These are phyloP conservation scores for Nakaseomyces kungkrabaensis DNA, from an alignment of 1,139 yeast species.

Conservation along the genomic window DNA sequence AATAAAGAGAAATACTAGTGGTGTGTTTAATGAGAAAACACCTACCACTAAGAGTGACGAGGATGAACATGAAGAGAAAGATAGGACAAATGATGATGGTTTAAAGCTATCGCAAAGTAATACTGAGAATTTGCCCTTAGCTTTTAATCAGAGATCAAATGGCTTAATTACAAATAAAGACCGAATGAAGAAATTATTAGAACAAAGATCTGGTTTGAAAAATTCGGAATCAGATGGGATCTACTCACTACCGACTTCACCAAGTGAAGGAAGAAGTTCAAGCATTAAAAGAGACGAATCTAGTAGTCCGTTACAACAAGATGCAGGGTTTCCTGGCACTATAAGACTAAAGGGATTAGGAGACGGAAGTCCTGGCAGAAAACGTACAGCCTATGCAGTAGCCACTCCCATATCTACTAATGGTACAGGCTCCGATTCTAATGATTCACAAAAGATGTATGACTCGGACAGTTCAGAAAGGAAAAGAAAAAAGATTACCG, in stretches of 20 bases:
- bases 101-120: neutral
- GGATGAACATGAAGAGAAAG: neutral
- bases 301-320: neutral
- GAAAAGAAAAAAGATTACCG: neutral
- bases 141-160: neutral
- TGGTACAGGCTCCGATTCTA: constrained; percentile 1
- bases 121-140: neutral
- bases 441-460: neutral
- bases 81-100: neutral
- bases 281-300: neutral
- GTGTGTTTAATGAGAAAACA: neutral
- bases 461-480: constrained; percentile 1
- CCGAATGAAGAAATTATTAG: neutral
- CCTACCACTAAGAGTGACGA: neutral
- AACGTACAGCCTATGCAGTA: neutral
- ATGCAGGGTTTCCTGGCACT: neutral
- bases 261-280: neutral
- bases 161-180: neutral
- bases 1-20: neutral
- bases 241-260: neutral
- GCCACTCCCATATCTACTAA: neutral
- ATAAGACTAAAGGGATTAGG: neutral
- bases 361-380: neutral
- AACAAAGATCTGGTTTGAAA: neutral
- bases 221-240: neutral